phyloP scores from a whole-genome alignment of 1,284 basidiomycete species.

The Phaffia rhodozyma region DNA sequence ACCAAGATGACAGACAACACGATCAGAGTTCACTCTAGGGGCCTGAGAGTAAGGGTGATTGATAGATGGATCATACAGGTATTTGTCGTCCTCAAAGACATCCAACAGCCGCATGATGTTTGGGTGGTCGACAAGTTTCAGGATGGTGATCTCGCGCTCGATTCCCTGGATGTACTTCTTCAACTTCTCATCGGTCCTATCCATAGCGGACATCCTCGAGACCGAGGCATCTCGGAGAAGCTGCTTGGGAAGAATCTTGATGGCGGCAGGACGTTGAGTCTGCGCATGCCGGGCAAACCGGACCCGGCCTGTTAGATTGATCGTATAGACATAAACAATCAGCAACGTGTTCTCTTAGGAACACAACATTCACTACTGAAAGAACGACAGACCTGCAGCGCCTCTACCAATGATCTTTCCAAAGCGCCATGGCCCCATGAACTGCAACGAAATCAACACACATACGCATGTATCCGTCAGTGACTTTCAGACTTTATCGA shows the following conservation, averaged over 20 bases:
- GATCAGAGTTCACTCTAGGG: neutral
- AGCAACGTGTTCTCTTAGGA: too few species aligned
- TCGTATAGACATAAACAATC: too few species aligned
- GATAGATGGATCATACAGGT: constrained; percentile 45
- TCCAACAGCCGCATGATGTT: constrained; percentile 92
- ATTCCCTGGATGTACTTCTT: constrained; percentile 69
- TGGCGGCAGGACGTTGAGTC: constrained; percentile 81
- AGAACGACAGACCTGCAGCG: too few species aligned
- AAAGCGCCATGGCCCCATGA: too few species aligned
- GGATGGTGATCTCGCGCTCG: constrained; percentile 95
- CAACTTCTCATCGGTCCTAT: constrained; percentile 42
- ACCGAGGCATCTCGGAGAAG: constrained; percentile 44
- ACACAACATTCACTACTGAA: too few species aligned
- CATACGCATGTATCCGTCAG: too few species aligned
- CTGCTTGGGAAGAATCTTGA: constrained; percentile 91
- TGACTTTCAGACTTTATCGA: too few species aligned
- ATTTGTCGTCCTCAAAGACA: constrained; percentile 88
- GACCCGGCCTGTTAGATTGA: constrained; percentile 56
- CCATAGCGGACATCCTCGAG: constrained; percentile 53
- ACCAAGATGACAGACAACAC: neutral
- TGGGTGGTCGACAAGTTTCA: constrained; percentile 97
- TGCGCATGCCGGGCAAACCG: constrained; percentile 77
- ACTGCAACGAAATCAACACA: too few species aligned
- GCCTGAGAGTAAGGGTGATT: constrained; percentile 21
- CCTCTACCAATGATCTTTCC: too few species aligned